phyloP scores from a whole-genome alignment of 177 flowering plant genomes.

The Tripterygium wilfordii region DNA sequence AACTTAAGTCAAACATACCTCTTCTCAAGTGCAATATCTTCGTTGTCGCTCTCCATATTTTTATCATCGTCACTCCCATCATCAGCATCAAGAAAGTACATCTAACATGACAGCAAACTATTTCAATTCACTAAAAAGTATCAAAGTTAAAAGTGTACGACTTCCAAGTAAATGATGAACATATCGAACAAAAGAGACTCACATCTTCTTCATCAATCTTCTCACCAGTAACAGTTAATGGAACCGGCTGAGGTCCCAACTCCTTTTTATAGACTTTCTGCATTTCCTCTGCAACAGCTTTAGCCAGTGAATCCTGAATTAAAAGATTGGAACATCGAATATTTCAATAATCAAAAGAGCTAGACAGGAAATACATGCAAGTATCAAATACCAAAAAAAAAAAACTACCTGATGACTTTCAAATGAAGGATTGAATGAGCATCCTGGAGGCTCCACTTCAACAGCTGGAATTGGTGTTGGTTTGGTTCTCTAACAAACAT shows the following conservation, averaged over 20 bases:
- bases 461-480: constrained; percentile 79
- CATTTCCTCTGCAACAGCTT: constrained; percentile 96
- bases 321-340: not conserved
- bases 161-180: not conserved
- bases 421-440: constrained; percentile 82
- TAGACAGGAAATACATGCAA: not conserved
- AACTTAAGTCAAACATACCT: constrained; percentile 41
- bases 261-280: constrained; percentile 73
- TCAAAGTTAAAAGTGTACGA: not conserved
- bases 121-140: not conserved
- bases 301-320: constrained; percentile 77
- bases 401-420: constrained; percentile 80
- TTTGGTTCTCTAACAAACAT: constrained; percentile 34
- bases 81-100: constrained; percentile 77
- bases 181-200: constrained; percentile 15
- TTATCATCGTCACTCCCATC: constrained; percentile 39
- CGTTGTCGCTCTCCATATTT: constrained; percentile 32
- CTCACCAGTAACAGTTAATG: constrained; percentile 63
- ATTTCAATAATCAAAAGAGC: not conserved
- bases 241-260: constrained; percentile 88
- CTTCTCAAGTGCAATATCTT: constrained; percentile 25
- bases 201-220: constrained; percentile 79
- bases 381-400: not conserved
- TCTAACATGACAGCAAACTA: constrained; percentile 28
- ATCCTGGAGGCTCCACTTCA: constrained; percentile 90